Evolutionary conservation across 805 yeast species (phyloP).

Genomic region (Pichia manshurica): DNA sequence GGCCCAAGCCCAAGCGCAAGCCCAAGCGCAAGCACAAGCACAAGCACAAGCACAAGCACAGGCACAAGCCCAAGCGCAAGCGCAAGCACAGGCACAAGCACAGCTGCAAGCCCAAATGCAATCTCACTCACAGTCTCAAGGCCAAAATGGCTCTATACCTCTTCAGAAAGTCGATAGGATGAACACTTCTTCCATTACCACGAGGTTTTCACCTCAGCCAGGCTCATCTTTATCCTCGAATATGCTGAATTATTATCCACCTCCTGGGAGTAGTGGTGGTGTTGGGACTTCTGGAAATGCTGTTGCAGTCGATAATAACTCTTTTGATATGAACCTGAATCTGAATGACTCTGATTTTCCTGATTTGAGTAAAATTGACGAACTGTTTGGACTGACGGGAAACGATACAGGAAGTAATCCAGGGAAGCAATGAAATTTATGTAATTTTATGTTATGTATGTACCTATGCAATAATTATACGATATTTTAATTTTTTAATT

Average conservation of each 20-base stretch:
- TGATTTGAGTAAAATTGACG: conserved; percentile 12
- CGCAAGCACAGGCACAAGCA: conserved; percentile 21
- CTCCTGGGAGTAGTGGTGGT: neutral
- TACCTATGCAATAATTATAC: neutral
- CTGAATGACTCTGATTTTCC: conserved; percentile 5
- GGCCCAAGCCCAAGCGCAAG: conserved; percentile 20
- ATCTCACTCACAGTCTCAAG: conserved; percentile 14
- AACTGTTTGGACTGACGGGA: conserved; percentile 8
- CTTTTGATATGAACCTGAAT: neutral
- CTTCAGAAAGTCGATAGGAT: conserved; percentile 10
- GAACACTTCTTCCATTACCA: conserved; percentile 21
- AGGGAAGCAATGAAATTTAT: neutral
- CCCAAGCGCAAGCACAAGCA: conserved; percentile 8
- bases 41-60: conserved; percentile 13
- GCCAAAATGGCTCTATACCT: neutral
- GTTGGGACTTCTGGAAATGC: neutral
- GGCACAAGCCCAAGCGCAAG: conserved; percentile 18
- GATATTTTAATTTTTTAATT: neutral
- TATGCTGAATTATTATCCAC: neutral
- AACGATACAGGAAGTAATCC: neutral
- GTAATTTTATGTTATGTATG: neutral
- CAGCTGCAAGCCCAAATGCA: conserved; percentile 25
- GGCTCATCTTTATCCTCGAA: conserved; percentile 8
- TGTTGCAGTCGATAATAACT: neutral
- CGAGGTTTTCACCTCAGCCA: conserved; percentile 29